These are phyloP conservation scores for Saturnispora serradocipensis DNA, from an alignment of 805 yeast genomes.

Conservation along the genomic window DNA sequence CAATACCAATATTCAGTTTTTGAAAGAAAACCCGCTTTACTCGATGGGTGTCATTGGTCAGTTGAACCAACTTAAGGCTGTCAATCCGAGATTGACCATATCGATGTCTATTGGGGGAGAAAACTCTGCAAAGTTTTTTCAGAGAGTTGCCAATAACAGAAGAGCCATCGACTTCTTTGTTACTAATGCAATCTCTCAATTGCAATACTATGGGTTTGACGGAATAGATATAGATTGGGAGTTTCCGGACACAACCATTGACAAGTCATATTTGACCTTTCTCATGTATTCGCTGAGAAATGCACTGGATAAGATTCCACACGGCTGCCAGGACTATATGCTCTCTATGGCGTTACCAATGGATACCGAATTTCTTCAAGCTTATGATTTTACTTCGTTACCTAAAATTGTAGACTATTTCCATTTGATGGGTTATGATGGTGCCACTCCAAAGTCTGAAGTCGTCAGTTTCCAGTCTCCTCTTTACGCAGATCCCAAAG, in stretches of 20 bases:
- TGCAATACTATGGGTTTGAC: slow-evolving; percentile 59
- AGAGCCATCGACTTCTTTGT: slow-evolving; percentile 38
- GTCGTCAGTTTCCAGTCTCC: slow-evolving; percentile 63
- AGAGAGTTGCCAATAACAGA: slow-evolving; percentile 21
- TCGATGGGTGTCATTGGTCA: slow-evolving; percentile 25
- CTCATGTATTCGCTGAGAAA: slow-evolving; percentile 28
- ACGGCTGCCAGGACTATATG: slow-evolving; percentile 27
- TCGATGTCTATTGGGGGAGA: slow-evolving; percentile 79
- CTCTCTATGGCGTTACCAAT: slow-evolving; percentile 77
- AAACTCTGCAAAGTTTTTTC: slow-evolving; percentile 40
- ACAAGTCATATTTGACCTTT: slow-evolving; percentile 36
- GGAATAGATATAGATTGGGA: slow-evolving; percentile 97
- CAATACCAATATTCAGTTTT: neutral
- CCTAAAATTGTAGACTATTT: slow-evolving; percentile 53
- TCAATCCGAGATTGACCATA: slow-evolving; percentile 36
- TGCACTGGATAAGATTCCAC: neutral
- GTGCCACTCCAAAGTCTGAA: slow-evolving; percentile 67
- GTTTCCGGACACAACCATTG: slow-evolving; percentile 44
- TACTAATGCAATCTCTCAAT: slow-evolving; percentile 35
- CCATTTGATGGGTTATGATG: slow-evolving; percentile 92
- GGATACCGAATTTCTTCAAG: slow-evolving; percentile 35
- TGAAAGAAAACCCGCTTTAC: neutral
- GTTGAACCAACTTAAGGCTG: slow-evolving; percentile 19
- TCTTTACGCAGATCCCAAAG: slow-evolving; percentile 29
- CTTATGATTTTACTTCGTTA: slow-evolving; percentile 43